A percentile compares a stretch with the other conserved stretches of the same genome.
These are phyloP conservation scores for Phytophthora hybrid DNA, from an alignment of 352 stramenopile genomes.

Conservation along the genomic window DNA sequence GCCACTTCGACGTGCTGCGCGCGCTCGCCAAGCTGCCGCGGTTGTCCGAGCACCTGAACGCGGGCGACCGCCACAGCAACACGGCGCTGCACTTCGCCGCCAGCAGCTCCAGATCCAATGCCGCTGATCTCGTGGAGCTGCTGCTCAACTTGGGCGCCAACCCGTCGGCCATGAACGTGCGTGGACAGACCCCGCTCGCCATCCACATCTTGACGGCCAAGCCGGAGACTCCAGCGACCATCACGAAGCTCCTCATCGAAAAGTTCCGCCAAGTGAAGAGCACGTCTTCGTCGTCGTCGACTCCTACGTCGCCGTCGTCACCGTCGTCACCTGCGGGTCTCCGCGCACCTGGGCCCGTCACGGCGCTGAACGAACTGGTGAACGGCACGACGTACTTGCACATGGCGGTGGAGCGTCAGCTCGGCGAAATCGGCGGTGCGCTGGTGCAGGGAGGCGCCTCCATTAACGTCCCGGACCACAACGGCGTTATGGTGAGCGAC, in stretches of 20 bases:
- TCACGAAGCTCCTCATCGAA: conserved; percentile 65
- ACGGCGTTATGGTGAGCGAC: conserved; percentile 83
- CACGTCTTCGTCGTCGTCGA: conserved; percentile 17
- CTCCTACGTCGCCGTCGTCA: conserved; percentile 30
- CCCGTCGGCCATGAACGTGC: conserved; percentile 73
- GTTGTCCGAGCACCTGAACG: conserved; percentile 75
- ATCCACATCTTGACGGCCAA: conserved; percentile 86
- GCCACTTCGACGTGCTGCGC: conserved; percentile 80
- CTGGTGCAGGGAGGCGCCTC: conserved; percentile 77
- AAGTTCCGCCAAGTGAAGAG: conserved; percentile 45
- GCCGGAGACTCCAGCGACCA: conserved; percentile 58
- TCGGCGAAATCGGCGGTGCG: conserved; percentile 72
- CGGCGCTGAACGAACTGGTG: conserved; percentile 70
- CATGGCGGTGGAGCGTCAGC: conserved; percentile 76
- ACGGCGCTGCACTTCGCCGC: conserved; percentile 87
- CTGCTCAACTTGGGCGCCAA: conserved; percentile 74
- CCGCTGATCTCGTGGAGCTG: conserved; percentile 73
- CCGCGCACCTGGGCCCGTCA: conserved; percentile 14
- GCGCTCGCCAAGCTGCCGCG: conserved; percentile 83
- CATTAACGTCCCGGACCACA: conserved; percentile 87
- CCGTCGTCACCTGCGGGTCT: conserved; percentile 10
- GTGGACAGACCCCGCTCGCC: conserved; percentile 83
- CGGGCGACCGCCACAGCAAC: conserved; percentile 80
- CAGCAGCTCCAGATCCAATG: conserved; percentile 63
- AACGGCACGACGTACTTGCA: conserved; percentile 88